phyloP scores from a whole-genome alignment of 257 asterid genomes.

The Rhazya stricta region DNA sequence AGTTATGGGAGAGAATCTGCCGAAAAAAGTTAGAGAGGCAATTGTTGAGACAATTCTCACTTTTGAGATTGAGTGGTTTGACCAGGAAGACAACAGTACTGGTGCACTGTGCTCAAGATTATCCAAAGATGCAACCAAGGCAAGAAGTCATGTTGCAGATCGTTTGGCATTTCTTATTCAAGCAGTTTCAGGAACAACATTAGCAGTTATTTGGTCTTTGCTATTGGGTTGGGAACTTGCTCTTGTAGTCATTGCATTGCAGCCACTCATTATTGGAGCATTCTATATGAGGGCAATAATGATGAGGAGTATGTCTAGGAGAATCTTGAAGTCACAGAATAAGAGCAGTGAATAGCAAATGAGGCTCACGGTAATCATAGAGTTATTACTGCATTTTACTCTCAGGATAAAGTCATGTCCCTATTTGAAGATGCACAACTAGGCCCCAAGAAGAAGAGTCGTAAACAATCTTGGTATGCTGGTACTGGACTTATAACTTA shows the following conservation, averaged over 20 bases:
- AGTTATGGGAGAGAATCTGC: conserved; percentile 47
- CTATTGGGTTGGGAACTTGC: conserved; percentile 42
- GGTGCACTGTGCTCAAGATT: conserved; percentile 45
- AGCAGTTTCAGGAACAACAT: conserved; percentile 27
- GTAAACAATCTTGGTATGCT: conserved; percentile 51
- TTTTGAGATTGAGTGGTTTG: conserved; percentile 54
- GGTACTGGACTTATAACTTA: conserved; percentile 35
- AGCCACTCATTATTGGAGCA: conserved; percentile 37
- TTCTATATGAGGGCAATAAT: conserved; percentile 30
- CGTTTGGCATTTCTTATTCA: conserved; percentile 37
- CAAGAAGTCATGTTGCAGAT: conserved; percentile 49
- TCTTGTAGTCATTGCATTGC: conserved; percentile 31
- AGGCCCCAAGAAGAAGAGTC: conserved; percentile 36
- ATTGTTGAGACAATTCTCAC: conserved; percentile 37
- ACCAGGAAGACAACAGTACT: conserved; percentile 33
- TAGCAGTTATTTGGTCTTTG: conserved; percentile 35
- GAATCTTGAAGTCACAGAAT: conserved; percentile 36
- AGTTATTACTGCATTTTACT: conserved; percentile 43
- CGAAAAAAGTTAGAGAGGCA: conserved; percentile 34
- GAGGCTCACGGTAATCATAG: conserved; percentile 47
- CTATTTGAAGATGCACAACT: conserved; percentile 33
- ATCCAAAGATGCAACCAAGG: conserved; percentile 38
- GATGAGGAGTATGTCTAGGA: conserved; percentile 41
- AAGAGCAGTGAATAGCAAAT: conserved; percentile 53
- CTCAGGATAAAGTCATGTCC: conserved; percentile 28